Evolutionary conservation across 1,139 yeast species (phyloP), one percentile per base, ranked within the genome.

Genomic region (Arxiozyma telluris): DNA sequence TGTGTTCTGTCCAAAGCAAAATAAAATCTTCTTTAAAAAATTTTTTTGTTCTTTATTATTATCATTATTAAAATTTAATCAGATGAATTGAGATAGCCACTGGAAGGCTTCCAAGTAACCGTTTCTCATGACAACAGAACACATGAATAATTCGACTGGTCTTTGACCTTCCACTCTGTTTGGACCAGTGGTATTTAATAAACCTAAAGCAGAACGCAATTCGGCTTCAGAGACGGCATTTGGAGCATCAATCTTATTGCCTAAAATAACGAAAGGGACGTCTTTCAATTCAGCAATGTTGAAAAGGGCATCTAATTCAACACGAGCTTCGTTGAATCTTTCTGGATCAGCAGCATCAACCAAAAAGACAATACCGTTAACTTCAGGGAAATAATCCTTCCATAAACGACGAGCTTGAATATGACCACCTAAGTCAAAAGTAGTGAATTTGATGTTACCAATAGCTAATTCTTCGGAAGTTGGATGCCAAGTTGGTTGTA

Each of bases 301-400:
- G 70, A 93, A 86, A 62, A 93, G 79, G 42, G 95, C 91, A 68
- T 93, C 98, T 69, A 93, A 80, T 75, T 93, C 98, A 46, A 91
- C 90, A 75, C 88, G 87, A 56, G 96, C 86, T 76, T 93, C 99
- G 60, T 88, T 87, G 65, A 93, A 87, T 73, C 99, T 85, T 69
- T 85, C 96, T 50, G 95, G 84, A 70, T 93, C 98, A 57, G 98
- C 98, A 55, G 96, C 95, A 71, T 93, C 99, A 46, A 93, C 98
- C 59, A 94, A 79, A 73, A 88, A 94, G 34, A 93, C 98, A 64
- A 93, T 93, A 53, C 98, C 98, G 72, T 90, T 87, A 54, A 93
- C 98, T 74, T 93, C 98, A 54, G 98, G 99, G 84, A 94, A 93
- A 73, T 93, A 93, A 72, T 93, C 98, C 72, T 90, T 91, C 99